Conservation (phyloP, 2,329 filamentous ascomycete genomes). For the Penicillium verrucosum region DNA sequence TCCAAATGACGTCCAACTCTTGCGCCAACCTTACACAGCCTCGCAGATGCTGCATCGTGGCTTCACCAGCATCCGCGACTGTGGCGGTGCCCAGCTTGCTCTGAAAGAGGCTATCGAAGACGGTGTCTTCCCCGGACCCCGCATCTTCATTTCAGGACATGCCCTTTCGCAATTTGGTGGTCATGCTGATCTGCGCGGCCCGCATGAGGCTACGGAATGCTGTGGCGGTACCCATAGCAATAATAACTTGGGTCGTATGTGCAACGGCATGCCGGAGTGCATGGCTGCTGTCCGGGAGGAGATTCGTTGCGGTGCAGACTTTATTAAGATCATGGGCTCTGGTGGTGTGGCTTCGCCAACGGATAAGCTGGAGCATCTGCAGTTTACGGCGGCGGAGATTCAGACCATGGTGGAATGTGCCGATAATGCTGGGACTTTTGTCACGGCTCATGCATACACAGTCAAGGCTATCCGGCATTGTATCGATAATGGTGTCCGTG, state of each 20-base stretch:
- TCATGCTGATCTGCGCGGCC: conserved; percentile 51
- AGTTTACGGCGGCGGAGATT: conserved; percentile 57
- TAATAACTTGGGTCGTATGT: conserved; percentile 39
- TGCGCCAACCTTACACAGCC: conserved; percentile 24
- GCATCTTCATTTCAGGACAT: conserved; percentile 54
- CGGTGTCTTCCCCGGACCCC: conserved; percentile 53
- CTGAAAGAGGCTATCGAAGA: conserved; percentile 50
- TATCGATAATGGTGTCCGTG: conserved; percentile 53
- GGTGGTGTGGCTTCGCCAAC: conserved; percentile 58
- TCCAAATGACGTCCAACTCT: conserved; percentile 20
- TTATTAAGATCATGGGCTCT: conserved; percentile 59
- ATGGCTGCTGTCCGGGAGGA: conserved; percentile 53
- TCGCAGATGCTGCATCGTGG: conserved; percentile 54
- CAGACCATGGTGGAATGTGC: conserved; percentile 52
- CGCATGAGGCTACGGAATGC: conserved; percentile 46
- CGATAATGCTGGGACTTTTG: conserved; percentile 49
- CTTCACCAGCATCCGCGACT: conserved; percentile 59
- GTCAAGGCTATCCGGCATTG: conserved; percentile 53
- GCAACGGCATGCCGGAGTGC: conserved; percentile 56
- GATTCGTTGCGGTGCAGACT: conserved; percentile 55
- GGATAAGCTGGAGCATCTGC: conserved; percentile 51
- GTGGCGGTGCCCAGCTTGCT: conserved; percentile 55
- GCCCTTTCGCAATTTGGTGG: conserved; percentile 58
- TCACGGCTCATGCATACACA: conserved; percentile 59
- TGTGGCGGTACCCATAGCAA: conserved; percentile 44